Evolutionary conservation across 176 grass and related monocot genomes (phyloP).

Genomic region (Tillandsia fasciculata): DNA sequence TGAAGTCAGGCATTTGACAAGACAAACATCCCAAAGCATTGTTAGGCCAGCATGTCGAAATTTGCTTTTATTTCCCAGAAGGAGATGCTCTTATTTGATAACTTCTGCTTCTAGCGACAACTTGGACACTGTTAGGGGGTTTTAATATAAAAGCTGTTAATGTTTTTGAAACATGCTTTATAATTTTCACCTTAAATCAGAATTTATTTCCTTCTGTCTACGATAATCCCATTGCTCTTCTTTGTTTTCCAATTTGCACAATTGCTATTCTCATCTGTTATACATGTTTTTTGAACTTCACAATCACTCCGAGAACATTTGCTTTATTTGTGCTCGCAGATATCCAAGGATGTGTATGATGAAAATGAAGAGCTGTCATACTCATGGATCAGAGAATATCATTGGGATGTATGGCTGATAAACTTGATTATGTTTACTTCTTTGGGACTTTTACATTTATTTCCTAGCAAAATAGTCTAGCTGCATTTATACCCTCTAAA

Average conservation of each 20-base stretch:
- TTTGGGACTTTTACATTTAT: background rate
- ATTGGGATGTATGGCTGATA: slow-evolving; percentile 76
- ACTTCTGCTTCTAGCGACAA: no score
- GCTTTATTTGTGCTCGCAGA: slow-evolving; percentile 40
- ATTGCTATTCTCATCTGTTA: background rate
- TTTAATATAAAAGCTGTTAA: no score
- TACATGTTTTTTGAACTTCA: background rate
- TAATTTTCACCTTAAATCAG: background rate
- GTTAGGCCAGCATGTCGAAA: no score
- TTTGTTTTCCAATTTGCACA: background rate
- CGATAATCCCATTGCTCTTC: no score
- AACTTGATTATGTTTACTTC: background rate
- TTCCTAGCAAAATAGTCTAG: background rate
- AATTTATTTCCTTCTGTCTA: no score
- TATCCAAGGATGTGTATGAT: slow-evolving; percentile 64
- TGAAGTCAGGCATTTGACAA: no score
- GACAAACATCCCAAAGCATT: no score
- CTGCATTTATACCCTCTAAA: no score
- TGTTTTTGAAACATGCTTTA: no score
- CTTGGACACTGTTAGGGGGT: no score
- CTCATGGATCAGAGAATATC: slow-evolving; percentile 87
- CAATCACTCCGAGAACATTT: slow-evolving; percentile 3
- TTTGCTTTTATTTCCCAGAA: no score
- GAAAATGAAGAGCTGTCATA: slow-evolving; percentile 74
- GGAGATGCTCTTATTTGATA: no score